Evolutionary conservation across 2,329 filamentous ascomycete genomes (phyloP), one percentile per base, ranked within the genome.

Genomic region (Penicillium sp.): DNA sequence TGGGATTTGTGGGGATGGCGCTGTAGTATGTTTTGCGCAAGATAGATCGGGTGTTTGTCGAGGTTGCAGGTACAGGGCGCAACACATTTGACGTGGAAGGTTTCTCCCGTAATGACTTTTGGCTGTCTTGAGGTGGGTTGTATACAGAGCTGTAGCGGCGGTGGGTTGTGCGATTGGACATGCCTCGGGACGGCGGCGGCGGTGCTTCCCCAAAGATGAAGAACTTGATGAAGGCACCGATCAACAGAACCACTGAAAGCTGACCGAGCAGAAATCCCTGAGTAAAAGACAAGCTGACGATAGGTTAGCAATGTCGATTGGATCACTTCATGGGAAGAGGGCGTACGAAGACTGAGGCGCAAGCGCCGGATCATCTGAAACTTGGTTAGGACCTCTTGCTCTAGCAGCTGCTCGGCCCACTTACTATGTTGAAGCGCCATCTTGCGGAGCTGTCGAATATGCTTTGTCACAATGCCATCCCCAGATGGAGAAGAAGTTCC

Each of bases 141-240:
- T 75, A 77, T 56, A 84, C 85, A 41, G 90, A 82, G 42, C 89
- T 81, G 14, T 88, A 89, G 56, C 88, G 85, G 71, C 87, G 86
- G 74, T 96, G 90, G 24, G 90, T 85, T 62, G 88, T 87, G 54
- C 89, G 90, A 61, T 89, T 85, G 41, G 88, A 79, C 7, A 90
- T 82, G 11, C 91, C 90, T 18, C 88, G 90, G 50, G 88, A 86
- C 59, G 96, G 92, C 57, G 91, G 82, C 1, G 89, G 91, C 1
- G 92, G 91, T 5, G 91, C 86, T 70, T 97, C 94, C 65, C 94
- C 94, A 70, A 99, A 97, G 69, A 99, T 97, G 83, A 99, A 99
- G 84, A 97, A 99, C 72, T 96, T 96, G 75, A 99, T 97, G 76
- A 99, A 97, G 63, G 89, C 90, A 60, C 92, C 92, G 57, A 99